Percentiles rank a stretch among this genome's conserved stretches.
These are phyloP conservation scores for Pseudopithomyces maydicus DNA, from an alignment of 2,329 filamentous ascomycete genomes.

Conservation along the genomic window DNA sequence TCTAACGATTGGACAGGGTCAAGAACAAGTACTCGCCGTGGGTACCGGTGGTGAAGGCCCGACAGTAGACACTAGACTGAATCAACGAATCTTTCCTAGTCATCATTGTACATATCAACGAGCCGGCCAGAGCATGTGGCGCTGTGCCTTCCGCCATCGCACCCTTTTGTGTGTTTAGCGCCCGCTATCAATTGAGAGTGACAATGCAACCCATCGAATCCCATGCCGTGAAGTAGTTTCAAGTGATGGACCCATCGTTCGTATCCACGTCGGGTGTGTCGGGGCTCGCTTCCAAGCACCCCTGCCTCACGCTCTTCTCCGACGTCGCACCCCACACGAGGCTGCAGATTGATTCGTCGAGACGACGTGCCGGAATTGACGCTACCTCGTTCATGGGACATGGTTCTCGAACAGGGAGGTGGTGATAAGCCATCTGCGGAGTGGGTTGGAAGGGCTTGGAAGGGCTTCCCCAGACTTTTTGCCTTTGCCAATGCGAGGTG, in stretches of 20 bases:
- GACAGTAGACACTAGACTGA: constrained; percentile 42
- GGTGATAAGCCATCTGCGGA: too few relatives aligned
- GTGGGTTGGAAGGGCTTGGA: not conserved
- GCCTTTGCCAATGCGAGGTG: not conserved
- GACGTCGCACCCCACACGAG: constrained; percentile 1
- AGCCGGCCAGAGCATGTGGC: not conserved
- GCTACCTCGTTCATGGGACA: too few relatives aligned
- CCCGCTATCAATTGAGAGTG: too few relatives aligned
- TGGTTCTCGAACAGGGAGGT: not conserved
- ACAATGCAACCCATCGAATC: not conserved
- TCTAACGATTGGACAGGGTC: constrained; percentile 40
- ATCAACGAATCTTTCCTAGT: constrained; percentile 13
- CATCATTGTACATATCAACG: constrained; percentile 31
- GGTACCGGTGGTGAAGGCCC: constrained; percentile 53
- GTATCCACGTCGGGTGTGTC: not conserved
- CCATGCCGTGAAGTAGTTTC: not conserved
- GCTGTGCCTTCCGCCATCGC: not conserved
- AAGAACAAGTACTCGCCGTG: constrained; percentile 57
- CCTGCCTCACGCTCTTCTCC: not conserved
- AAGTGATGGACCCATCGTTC: not conserved
- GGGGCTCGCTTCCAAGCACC: constrained; percentile 2
- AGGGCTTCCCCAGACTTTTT: constrained; percentile 3
- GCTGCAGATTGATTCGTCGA: constrained; percentile 1
- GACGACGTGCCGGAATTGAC: too few relatives aligned
- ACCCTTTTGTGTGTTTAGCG: not conserved